Conservation (phyloP, 108 stramenopile genomes). For the Nitzschia palea region DNA sequence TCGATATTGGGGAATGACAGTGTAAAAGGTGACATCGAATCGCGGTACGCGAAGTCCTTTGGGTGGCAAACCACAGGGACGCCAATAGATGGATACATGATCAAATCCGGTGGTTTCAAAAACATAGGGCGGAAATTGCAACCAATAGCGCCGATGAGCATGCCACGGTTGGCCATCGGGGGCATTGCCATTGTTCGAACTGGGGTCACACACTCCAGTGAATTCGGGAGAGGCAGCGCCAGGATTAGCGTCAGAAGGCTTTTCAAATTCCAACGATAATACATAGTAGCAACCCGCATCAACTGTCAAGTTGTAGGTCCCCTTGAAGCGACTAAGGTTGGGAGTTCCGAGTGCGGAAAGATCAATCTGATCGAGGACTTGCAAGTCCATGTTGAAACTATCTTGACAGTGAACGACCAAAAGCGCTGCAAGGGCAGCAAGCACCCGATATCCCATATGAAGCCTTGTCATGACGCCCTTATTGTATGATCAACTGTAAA, state of each 20-base stretch:
- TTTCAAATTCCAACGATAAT: not conserved
- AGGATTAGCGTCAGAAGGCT: slow-evolving; percentile 1
- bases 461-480: not conserved
- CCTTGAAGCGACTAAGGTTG: slow-evolving; percentile 7
- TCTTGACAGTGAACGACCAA: not conserved
- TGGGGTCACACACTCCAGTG: slow-evolving; percentile 6
- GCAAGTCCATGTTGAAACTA: slow-evolving; percentile 23
- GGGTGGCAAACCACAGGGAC: slow-evolving; percentile 28
- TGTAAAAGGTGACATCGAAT: slow-evolving; percentile 33
- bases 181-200: slow-evolving; percentile 7
- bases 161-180: slow-evolving; percentile 26
- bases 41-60: slow-evolving; percentile 10
- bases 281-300: slow-evolving; percentile 11
- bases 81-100: slow-evolving; percentile 27
- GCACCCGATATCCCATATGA: slow-evolving; percentile 1
- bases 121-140: slow-evolving; percentile 20
- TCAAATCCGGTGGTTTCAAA: slow-evolving; percentile 35
- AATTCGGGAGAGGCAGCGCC: slow-evolving; percentile 8
- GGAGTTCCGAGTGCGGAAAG: slow-evolving; percentile 16
- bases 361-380: slow-evolving; percentile 9
- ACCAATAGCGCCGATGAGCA: slow-evolving; percentile 22
- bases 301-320: not conserved
- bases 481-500: not conserved
- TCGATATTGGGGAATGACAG: slow-evolving; percentile 25
- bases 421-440: slow-evolving; percentile 7